Percentiles rank a stretch among this genome's conserved stretches.
Evolutionary conservation across 345 rosid genomes (phyloP).

Genomic region (Acer saccharum): DNA sequence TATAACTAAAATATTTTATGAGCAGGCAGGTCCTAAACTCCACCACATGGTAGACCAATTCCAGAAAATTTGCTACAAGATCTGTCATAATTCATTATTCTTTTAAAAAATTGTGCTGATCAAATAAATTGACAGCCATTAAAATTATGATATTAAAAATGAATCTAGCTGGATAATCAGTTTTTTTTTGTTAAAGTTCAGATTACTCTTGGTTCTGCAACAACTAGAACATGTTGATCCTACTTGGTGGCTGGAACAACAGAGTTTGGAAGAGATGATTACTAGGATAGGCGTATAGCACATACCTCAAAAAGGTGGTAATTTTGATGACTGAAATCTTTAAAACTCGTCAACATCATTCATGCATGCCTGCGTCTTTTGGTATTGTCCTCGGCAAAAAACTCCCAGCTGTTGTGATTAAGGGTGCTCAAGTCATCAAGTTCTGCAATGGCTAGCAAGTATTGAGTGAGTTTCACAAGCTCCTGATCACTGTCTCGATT

Average conservation of each 20-base stretch:
- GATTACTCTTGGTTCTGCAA: not conserved
- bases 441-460: conserved; percentile 86
- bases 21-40: not conserved
- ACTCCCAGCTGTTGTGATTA: conserved; percentile 82
- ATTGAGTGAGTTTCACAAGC: conserved; percentile 81
- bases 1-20: not conserved
- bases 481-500: conserved; percentile 84
- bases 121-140: not conserved
- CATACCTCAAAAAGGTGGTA: conserved; percentile 27
- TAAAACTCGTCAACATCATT: conserved; percentile 19
- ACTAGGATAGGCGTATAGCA: not conserved
- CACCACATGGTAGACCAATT: not conserved
- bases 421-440: conserved; percentile 70
- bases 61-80: not conserved
- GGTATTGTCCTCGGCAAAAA: conserved; percentile 51
- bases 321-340: conserved; percentile 13
- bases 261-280: conserved; percentile 5
- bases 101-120: not conserved
- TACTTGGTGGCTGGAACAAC: not conserved
- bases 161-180: not conserved
- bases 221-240: not conserved
- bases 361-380: conserved; percentile 76
- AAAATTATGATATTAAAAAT: not conserved
- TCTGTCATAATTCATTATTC: not conserved
- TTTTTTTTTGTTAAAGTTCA: not conserved